A percentile compares a stretch with the other conserved stretches of the same genome.
These are phyloP conservation scores for Halenospora varia DNA, from an alignment of 495 filamentous ascomycete species.

Conservation along the genomic window DNA sequence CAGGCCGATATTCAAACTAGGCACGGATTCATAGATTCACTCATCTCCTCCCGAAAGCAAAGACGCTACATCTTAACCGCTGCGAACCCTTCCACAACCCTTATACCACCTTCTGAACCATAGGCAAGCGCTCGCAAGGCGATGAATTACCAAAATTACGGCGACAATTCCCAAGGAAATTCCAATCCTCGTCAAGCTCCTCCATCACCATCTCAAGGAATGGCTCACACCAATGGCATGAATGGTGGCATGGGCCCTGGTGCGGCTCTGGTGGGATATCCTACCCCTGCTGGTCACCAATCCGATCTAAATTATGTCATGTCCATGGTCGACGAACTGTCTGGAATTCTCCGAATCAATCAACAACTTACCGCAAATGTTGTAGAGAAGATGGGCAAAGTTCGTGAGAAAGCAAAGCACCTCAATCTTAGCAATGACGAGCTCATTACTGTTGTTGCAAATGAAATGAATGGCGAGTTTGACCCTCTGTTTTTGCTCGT, in stretches of 20 bases:
- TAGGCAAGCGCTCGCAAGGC: neutral
- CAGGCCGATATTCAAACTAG: too few relatives aligned
- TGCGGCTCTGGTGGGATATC: conserved; percentile 45
- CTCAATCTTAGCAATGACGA: conserved; percentile 47
- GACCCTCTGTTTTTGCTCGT: neutral
- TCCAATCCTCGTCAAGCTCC: conserved; percentile 23
- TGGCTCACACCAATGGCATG: conserved; percentile 49
- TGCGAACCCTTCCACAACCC: neutral
- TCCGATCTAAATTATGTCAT: conserved; percentile 85
- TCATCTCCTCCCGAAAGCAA: too few relatives aligned
- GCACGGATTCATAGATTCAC: too few relatives aligned
- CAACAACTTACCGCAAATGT: conserved; percentile 71
- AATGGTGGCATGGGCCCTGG: conserved; percentile 42
- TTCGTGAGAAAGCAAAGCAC: conserved; percentile 43
- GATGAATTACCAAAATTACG: conserved; percentile 21
- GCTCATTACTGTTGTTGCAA: conserved; percentile 39
- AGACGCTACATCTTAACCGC: neutral
- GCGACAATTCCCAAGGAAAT: conserved; percentile 8
- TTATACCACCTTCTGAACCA: neutral
- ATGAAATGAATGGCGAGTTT: conserved; percentile 45
- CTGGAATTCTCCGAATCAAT: conserved; percentile 71
- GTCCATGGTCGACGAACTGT: conserved; percentile 76
- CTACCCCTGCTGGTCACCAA: conserved; percentile 77
- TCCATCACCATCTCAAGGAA: conserved; percentile 20
- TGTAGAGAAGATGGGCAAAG: conserved; percentile 56